Evolutionary conservation across 306 rosid genomes (phyloP), one percentile per base, ranked within the genome.

Genomic region (Abrus pulchellus): DNA sequence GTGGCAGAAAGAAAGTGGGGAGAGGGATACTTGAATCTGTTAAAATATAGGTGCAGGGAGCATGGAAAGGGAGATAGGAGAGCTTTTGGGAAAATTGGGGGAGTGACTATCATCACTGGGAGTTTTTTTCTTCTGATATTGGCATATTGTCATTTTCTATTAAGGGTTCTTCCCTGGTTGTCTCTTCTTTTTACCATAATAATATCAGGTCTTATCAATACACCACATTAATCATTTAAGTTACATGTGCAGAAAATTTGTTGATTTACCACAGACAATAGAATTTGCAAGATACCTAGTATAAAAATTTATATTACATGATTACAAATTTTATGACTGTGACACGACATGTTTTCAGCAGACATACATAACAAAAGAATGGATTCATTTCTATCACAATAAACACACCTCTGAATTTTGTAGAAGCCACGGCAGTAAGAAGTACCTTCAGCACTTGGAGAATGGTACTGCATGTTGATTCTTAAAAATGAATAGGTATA

Each of bases 371-470:
- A 72, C 20, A 66, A 68, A 71, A 68, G 48, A 81, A 80, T 36
- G 33, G 36, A 64, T 67, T 62, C 7, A 7, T 27, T 78, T 68
- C 56, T 52, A 78, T 61, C 69, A 77, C 69, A 7, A 74, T 62
- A 38, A 77, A 40, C 85, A 12, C 88, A 96, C 99, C 98, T 93
- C 99, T 88, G 82, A 96, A 96, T 88, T 92, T 96, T 62, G 97
- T 62, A 78, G 99, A 96, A 72, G 99, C 97, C 84, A 93, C 99
- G 6, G 98, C 97, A 60, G 98, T 96, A 83, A 96, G 98, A 77
- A 96, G 98, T 79, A 93, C 99, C 90, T 96, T 96, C 91, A 96
- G 85, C 90, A 96, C 99, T 90, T 96, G 99, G 84, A 96, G 89
- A 87, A 92, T 84, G 29, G 99, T 93, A 83, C 99, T 96, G 97